phyloP scores from a whole-genome alignment of 352 stramenopile genomes.

The Globisporangium orthogonon region DNA sequence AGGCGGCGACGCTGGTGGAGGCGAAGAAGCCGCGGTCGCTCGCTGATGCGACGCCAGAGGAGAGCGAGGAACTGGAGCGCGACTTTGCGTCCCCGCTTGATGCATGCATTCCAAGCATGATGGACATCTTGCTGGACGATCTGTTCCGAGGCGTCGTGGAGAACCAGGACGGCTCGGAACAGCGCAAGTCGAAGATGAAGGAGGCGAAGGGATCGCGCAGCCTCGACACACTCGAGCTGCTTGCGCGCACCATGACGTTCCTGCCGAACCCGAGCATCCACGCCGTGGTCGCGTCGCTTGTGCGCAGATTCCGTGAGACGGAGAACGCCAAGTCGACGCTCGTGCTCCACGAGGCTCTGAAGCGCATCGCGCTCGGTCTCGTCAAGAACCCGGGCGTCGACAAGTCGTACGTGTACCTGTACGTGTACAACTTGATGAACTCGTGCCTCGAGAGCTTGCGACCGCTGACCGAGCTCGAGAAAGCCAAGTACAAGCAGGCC shows the following conservation, averaged over 20 bases:
- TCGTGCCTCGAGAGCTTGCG: conserved; percentile 68
- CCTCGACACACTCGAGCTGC: conserved; percentile 72
- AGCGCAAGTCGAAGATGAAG: conserved; percentile 85
- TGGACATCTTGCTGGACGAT: conserved; percentile 77
- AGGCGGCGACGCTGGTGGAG: conserved; percentile 54
- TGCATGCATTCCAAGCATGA: conserved; percentile 68
- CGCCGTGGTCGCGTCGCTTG: conserved; percentile 56
- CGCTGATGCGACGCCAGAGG: conserved; percentile 16
- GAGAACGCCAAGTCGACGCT: conserved; percentile 48
- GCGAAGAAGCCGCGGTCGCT: conserved; percentile 35
- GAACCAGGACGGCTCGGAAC: conserved; percentile 43
- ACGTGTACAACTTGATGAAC: conserved; percentile 80
- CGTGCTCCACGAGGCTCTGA: conserved; percentile 71
- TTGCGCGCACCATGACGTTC: conserved; percentile 80
- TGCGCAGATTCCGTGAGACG: conserved; percentile 67
- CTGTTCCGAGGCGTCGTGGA: conserved; percentile 70
- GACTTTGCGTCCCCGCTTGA: conserved; percentile 64
- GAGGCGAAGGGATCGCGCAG: conserved; percentile 71
- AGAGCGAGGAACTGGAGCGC: conserved; percentile 20
- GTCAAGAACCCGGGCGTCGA: conserved; percentile 82
- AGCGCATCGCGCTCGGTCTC: conserved; percentile 69
- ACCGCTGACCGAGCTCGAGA: conserved; percentile 58
- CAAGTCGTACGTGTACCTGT: conserved; percentile 80
- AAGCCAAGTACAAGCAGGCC: conserved; percentile 38
- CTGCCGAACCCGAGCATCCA: conserved; percentile 82